phyloP scores from a whole-genome alignment of 2,329 filamentous ascomycete species.

The Ophiostoma himal-ulmi region DNA sequence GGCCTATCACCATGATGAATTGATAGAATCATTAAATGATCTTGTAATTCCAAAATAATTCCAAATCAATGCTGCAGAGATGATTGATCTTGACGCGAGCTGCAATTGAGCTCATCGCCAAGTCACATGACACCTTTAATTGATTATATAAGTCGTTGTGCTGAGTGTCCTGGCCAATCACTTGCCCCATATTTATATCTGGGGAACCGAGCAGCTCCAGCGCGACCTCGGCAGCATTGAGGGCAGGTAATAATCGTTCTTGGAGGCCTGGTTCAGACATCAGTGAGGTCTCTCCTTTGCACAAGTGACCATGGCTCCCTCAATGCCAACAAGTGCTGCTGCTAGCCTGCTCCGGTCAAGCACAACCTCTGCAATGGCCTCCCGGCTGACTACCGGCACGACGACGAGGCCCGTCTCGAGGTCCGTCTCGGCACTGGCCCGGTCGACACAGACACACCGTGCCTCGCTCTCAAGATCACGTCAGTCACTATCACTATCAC shows the following conservation, averaged over 20 bases:
- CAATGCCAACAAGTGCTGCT: background rate
- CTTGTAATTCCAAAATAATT: background rate
- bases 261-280: background rate
- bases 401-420: background rate
- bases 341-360: background rate
- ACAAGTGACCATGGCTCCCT: background rate
- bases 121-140: background rate
- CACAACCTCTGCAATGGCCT: background rate
- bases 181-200: background rate
- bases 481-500: background rate
- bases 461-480: background rate
- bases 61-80: background rate
- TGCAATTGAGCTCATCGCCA: background rate
- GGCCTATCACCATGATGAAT: background rate
- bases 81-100: background rate
- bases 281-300: background rate
- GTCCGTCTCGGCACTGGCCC: background rate
- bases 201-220: background rate
- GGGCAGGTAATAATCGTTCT: background rate
- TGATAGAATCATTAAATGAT: background rate
- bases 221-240: conserved; percentile 9
- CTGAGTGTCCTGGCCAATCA: background rate
- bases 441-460: background rate
- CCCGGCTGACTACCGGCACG: background rate
- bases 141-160: background rate